Base-by-base conservation (phyloP, 2,329 filamentous ascomycete genomes). In the Ceratocystis cacaofunesta region DNA sequence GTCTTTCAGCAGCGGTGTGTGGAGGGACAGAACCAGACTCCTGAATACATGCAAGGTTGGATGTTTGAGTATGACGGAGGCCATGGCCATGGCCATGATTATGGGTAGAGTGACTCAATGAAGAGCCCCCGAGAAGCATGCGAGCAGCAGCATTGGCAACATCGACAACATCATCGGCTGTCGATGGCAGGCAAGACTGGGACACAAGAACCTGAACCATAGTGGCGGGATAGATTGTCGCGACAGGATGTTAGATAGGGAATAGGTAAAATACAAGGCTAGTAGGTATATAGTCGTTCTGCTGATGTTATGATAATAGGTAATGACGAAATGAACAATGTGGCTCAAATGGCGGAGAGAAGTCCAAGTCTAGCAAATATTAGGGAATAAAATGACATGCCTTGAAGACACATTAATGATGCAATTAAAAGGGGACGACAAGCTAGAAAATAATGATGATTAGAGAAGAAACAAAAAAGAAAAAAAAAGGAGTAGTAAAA, bases 131-230 rank as follows among this genome's bases (percentile, higher is more conserved):
- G 3, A 67, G 65, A 43, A 67, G 55, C 15, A 62, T 62, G 7
- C 58, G 52, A 52, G 65, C 65, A n/a, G 62, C 65, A 8, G 55
- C 52, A 7, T 25, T 61, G 55, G 65, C 65, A n/a, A 52, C 62
- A 50, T 44, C 60, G 19, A 32, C 43, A 5, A 63, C 44, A 5
- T 50, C 58, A 28, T 61, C 46, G 3, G 61, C 25, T 7, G 57
- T 50, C 2, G 64, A 41, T 7, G 64, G 64, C 15, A 30, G 58
- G 1, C 30, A 15, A n/a, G 58, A 19, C 43, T 50, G 62, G n/a
- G 44, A 52, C n/a, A 63, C 43, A 1, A 65, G 52, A 30, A 61
- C 63, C 43, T 65, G 52, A 12, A 55, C 55, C 63, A 65, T 65
- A 6, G 12, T 46, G 25, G 61, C 36, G 36, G 41, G 25, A 19